Percentiles rank a stretch among this genome's conserved stretches.
These are phyloP conservation scores for Solanum dulcamara DNA, from an alignment of 257 asterid species.

Conservation along the genomic window DNA sequence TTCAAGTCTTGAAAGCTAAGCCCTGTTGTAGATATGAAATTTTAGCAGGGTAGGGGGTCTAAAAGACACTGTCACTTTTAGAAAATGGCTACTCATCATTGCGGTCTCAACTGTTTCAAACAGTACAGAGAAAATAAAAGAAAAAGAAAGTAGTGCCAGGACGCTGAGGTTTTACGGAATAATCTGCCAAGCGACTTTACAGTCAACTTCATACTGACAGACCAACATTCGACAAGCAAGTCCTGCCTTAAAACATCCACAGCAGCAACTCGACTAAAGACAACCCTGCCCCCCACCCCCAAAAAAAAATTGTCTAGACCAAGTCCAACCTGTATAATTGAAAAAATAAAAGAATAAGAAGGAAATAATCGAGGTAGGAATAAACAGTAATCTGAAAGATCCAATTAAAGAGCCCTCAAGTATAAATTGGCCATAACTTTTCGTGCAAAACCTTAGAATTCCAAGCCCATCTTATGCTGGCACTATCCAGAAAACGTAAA, in stretches of 20 bases:
- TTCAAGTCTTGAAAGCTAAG: neutral
- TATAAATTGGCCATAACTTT: neutral
- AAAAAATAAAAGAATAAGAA: neutral
- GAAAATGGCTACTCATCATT: neutral
- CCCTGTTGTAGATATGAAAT: neutral
- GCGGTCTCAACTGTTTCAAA: neutral
- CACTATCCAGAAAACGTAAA: neutral
- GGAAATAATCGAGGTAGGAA: neutral
- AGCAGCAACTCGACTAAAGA: neutral
- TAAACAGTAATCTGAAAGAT: neutral
- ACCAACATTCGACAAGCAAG: neutral
- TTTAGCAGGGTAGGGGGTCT: neutral
- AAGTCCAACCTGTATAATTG: neutral
- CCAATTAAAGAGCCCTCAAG: neutral
- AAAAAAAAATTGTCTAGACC: neutral
- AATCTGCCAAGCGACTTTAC: neutral
- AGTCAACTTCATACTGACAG: neutral
- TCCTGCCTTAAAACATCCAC: neutral
- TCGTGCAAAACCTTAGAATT: neutral
- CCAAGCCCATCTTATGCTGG: neutral
- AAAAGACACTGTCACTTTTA: neutral
- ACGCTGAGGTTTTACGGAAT: neutral
- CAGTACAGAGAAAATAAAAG: neutral
- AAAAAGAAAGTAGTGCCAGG: neutral
- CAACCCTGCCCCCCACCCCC: neutral